Base-by-base conservation (phyloP, 345 rosid species). In the Citrus mangshanensis region DNA sequence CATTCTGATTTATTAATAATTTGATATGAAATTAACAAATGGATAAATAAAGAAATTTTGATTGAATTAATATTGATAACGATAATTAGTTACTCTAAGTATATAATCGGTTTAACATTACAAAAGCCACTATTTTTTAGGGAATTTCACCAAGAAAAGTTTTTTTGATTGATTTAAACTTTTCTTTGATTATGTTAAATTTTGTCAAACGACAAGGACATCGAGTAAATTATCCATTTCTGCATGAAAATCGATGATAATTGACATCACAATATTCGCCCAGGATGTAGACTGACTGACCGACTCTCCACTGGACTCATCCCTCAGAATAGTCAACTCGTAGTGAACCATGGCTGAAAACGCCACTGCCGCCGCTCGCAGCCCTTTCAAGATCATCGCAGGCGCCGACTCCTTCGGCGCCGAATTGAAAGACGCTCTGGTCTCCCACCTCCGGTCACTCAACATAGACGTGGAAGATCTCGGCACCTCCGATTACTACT, bases 391-490 rank as follows among this genome's bases (percentile, higher is more conserved):
- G 38, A 73, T 93, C 76, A 81, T 95, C 28, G 83, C 93, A 24
- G 98, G 93, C 51, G 93, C 98, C 4, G 99, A 95, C 22, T 75
- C 86, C 1, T 91, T 86, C 58, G 97, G 99, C 16, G 78, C 85
- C 19, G 83, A 72, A 5, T 89, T 95, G 56, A 93, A 93, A 77
- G 95, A 93, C 74, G 86, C 92, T 18, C 85, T 93, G 54, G 85
- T 92, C 35, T 59, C 89, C 55, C 93, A 91, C 85, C 89, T 95
- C 80, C 92, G 90, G 9, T 89, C 94, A 67, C 94, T 93, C 86
- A 84, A 88, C 85, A 84, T 93, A 70, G 89, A 86, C 46, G 98
- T 95, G 7, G 94, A 95, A 25, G 98, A 93, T 83, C 93, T 90
- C 73, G 95, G 97, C 79, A 89, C 89, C 27, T 81, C 91, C 72